Evolutionary conservation across 192 early-diverging fungal species (phyloP).

Genomic region (Backusella australiensis): DNA sequence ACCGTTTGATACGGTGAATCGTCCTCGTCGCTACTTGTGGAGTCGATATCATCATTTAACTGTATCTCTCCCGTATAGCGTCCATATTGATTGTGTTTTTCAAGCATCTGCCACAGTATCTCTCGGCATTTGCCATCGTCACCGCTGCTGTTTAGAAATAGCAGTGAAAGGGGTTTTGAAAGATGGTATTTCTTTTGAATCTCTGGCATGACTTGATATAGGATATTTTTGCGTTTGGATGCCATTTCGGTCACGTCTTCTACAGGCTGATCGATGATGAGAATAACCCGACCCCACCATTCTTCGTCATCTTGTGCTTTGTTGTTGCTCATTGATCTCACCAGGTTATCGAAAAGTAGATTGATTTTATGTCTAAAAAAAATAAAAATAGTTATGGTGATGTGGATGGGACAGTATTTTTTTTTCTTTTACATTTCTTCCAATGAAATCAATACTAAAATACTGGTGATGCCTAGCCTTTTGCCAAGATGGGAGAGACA

Average conservation of each 20-base stretch:
- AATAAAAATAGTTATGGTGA: background rate
- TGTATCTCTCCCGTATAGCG: background rate
- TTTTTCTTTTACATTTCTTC: background rate
- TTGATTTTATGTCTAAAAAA: background rate
- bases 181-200: slow-evolving; percentile 4
- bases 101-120: slow-evolving; percentile 10
- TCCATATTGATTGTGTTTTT: background rate
- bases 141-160: background rate
- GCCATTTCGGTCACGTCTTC: background rate
- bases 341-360: background rate
- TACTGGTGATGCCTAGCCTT: slow-evolving; percentile 7
- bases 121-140: background rate
- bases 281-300: slow-evolving; percentile 1
- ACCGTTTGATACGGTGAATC: background rate
- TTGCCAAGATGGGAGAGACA: background rate
- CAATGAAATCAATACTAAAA: background rate
- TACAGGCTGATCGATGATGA: background rate
- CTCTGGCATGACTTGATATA: background rate
- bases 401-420: background rate
- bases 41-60: background rate
- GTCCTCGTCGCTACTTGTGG: background rate
- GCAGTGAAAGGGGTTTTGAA: background rate
- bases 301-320: background rate
- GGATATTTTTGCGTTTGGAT: background rate
- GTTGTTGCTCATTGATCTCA: background rate